Base-by-base conservation (phyloP, 2,329 filamentous ascomycete species). In the Gaeumannomyces tritici region DNA sequence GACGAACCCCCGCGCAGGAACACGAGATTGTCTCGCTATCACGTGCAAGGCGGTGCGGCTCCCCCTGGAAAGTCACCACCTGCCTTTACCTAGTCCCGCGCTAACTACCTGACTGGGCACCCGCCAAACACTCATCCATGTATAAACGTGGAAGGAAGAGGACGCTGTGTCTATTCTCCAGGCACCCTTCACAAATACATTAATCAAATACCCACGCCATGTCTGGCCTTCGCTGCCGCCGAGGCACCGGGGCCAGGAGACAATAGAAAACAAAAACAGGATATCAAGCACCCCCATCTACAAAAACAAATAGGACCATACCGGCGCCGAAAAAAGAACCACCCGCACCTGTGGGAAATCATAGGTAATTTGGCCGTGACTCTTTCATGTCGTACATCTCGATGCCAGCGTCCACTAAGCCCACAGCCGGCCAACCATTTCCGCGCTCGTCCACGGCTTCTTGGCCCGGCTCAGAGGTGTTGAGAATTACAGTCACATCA, bases 1-100 rank as follows among this genome's bases (percentile, higher is more conserved):
- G 42, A 51, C n/a, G 9, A 9, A n/a, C 18, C 18, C n/a, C 18
- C 33, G 18, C 42, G 18, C 18, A n/a, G n/a, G 42, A 18, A 60
- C 59, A 60, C 59, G 59, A 60, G 42, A 60, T 28, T 55, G 26
- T 26, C 59, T 60, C 59, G 59, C 47, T 54, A 28, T 60, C 59
- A 60, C 59, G 59, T 60, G 59, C 26, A 51, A 18, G n/a, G n/a
- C n/a, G n/a, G n/a, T n/a, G n/a, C n/a, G n/a, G n/a, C n/a, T n/a
- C n/a, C n/a, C n/a, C n/a, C n/a, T n/a, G n/a, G n/a, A n/a, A n/a
- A n/a, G n/a, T n/a, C n/a, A n/a, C n/a, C n/a, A n/a, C n/a, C n/a
- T n/a, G n/a, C n/a, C n/a, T n/a, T n/a, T n/a, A n/a, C n/a, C n/a
- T n/a, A n/a, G n/a, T n/a, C n/a, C n/a, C n/a, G n/a, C n/a, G n/a